phyloP scores from a whole-genome alignment of 768 basidiomycete species.

The Lactarius hengduanensis region DNA sequence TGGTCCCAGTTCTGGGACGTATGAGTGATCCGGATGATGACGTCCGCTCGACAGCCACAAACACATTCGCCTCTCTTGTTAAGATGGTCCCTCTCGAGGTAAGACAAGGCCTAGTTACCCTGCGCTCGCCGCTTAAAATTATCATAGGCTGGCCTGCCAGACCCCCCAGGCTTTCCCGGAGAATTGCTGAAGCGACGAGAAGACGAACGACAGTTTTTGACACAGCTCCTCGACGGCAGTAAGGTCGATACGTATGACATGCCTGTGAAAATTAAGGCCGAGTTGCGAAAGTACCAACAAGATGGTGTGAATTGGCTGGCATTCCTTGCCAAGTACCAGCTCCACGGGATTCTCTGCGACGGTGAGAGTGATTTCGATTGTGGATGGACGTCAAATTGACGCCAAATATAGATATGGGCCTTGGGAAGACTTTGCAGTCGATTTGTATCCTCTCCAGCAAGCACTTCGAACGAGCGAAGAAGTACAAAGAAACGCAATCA shows the following conservation, averaged over 20 bases:
- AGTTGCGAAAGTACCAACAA: constrained; percentile 95
- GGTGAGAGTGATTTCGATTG: constrained; percentile 49
- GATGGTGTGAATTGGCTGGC: constrained; percentile 99
- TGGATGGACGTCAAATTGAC: constrained; percentile 18
- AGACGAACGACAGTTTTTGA: constrained; percentile 86
- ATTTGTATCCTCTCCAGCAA: constrained; percentile 97
- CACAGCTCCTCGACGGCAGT: constrained; percentile 89
- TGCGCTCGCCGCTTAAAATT: not conserved
- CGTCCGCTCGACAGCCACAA: constrained; percentile 91
- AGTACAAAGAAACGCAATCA: constrained; percentile 59
- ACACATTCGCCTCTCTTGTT: constrained; percentile 93
- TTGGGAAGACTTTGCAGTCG: constrained; percentile 96
- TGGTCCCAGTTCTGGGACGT: constrained; percentile 92
- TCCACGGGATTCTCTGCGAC: constrained; percentile 97
- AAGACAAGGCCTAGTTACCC: constrained; percentile 26
- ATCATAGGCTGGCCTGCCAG: constrained; percentile 87
- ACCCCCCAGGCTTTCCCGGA: constrained; percentile 88
- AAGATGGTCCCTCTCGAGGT: constrained; percentile 99
- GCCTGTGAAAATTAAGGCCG: constrained; percentile 86
- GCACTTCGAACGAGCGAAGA: constrained; percentile 80
- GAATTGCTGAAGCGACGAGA: constrained; percentile 85
- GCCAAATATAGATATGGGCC: constrained; percentile 81
- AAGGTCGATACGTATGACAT: constrained; percentile 91
- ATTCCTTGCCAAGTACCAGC: constrained; percentile 94
- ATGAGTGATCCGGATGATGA: constrained; percentile 96